Evolutionary conservation across 352 stramenopile genomes (phyloP).

Genomic region (Pythium phragmitis): DNA sequence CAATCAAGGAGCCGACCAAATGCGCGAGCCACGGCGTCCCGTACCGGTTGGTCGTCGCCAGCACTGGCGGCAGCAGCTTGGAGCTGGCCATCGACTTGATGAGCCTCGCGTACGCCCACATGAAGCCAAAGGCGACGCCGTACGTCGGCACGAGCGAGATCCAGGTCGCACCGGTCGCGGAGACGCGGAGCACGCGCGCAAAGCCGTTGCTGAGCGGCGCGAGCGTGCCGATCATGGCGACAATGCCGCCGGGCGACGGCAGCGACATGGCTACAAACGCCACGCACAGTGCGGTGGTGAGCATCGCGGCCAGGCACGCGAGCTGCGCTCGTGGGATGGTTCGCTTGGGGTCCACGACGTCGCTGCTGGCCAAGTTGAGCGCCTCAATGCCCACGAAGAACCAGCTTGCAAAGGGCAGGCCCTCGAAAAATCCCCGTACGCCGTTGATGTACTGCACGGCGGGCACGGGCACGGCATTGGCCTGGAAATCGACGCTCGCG

Average conservation of each 20-base stretch:
- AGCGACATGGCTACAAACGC: constrained; percentile 15
- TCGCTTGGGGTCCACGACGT: constrained; percentile 22
- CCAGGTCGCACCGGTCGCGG: constrained; percentile 7
- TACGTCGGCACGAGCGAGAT: constrained; percentile 29
- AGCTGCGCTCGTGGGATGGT: constrained; percentile 27
- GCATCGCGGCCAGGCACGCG: constrained; percentile 12
- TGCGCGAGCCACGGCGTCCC: constrained; percentile 14
- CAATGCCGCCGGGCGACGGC: constrained; percentile 3
- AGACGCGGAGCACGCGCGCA: constrained; percentile 7
- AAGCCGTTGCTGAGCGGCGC: constrained; percentile 19
- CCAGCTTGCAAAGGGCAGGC: constrained; percentile 26
- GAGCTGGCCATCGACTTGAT: constrained; percentile 22
- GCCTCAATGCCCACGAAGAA: constrained; percentile 34
- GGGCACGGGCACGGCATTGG: constrained; percentile 4
- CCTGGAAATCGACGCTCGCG: constrained; percentile 15
- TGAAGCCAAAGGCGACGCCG: constrained; percentile 30
- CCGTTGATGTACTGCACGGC: constrained; percentile 7
- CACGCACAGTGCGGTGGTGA: constrained; percentile 7
- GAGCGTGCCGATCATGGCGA: constrained; percentile 2
- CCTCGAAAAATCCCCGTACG: constrained; percentile 10
- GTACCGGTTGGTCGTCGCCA: constrained; percentile 8
- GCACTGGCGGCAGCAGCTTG: constrained; percentile 11
- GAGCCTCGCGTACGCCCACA: constrained; percentile 25
- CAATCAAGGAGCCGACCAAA: constrained; percentile 4
- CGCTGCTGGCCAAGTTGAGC: constrained; percentile 28